Base-by-base conservation (phyloP, 2,329 filamentous ascomycete genomes). In the Ceratocystis smalleyi region DNA sequence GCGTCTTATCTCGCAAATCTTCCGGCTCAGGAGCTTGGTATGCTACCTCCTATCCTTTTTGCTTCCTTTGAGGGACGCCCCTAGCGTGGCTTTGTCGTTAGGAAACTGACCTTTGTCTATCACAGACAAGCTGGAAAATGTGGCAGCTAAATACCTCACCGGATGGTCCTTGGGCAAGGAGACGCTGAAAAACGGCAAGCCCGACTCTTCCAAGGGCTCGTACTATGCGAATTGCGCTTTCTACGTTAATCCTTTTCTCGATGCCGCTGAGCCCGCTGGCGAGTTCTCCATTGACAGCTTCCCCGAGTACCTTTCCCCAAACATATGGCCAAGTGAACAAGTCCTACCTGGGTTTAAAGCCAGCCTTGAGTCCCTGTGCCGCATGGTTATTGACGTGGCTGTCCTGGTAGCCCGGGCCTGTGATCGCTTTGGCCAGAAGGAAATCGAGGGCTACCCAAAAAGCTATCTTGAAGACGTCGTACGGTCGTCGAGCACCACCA, bases 391-490 rank as follows among this genome's bases (percentile, higher is more conserved):
- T 69, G 90, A 96, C 70, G 88, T 87, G 0, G 94, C 90, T 1
- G 88, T 87, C 2, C 79, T 97, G 7, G 94, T 99, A 5, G 94
- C 94, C 1, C 78, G 85, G n/a, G 90, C 89, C 2, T 96, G 92
- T 74, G 92, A 96, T 76, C 81, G 81, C 64, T 97, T 90, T 74
- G 94, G 91, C 1, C 80, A 84, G 72, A 79, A 82, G 65, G 89
- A 95, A 68, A 89, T 97, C 54, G 76, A 83, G 0, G 87, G 79
- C 1, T 97, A 97, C 71, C 83, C 83, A 59, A 71, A 75, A 3
- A 88, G 87, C 0, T 96, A 95, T 71, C 78, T 99, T 3, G 90
- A 96, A 76, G 83, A 84, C 63, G 88, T 97, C 5, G 92, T 99
- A 59, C 83, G 84, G 73, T 87, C 84, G 0, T 96, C 90, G 60